phyloP scores from a whole-genome alignment of 352 stramenopile genomes.

The Phytophthora colocasiae region DNA sequence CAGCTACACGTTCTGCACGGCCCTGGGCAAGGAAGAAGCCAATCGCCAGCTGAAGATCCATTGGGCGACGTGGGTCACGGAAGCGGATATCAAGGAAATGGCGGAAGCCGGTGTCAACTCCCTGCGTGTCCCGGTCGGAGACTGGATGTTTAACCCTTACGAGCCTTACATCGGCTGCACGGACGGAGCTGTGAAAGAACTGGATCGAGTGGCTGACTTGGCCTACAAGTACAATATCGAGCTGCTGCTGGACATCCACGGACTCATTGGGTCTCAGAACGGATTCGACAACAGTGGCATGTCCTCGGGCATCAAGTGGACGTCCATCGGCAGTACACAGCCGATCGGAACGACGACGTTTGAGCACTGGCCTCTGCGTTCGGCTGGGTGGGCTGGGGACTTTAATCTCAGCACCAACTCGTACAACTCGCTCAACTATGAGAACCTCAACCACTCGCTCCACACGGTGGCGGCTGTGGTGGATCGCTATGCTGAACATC shows the following conservation, averaged over 20 bases:
- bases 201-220: conserved; percentile 91
- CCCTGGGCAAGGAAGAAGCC: conserved; percentile 70
- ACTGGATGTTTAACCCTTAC: conserved; percentile 68
- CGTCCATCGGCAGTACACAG: conserved; percentile 35
- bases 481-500: conserved; percentile 86
- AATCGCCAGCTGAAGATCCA: conserved; percentile 93
- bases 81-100: conserved; percentile 34
- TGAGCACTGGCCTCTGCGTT: conserved; percentile 90
- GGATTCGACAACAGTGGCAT: conserved; percentile 96
- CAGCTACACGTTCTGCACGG: conserved; percentile 84
- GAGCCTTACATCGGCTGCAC: conserved; percentile 94
- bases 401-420: conserved; percentile 87
- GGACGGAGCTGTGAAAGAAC: conserved; percentile 91
- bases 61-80: conserved; percentile 93
- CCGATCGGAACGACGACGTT: conserved; percentile 34
- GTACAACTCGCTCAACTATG: conserved; percentile 92
- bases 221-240: conserved; percentile 87
- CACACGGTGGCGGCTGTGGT: conserved; percentile 88
- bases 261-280: conserved; percentile 93
- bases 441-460: conserved; percentile 93
- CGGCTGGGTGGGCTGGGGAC: conserved; percentile 91
- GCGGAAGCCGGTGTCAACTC: conserved; percentile 34
- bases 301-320: conserved; percentile 31
- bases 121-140: conserved; percentile 28
- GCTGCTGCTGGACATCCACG: conserved; percentile 94